Evolutionary conservation across 768 basidiomycete species (phyloP), one percentile per base, ranked within the genome.

Genomic region (Cystobasidium onofrii): DNA sequence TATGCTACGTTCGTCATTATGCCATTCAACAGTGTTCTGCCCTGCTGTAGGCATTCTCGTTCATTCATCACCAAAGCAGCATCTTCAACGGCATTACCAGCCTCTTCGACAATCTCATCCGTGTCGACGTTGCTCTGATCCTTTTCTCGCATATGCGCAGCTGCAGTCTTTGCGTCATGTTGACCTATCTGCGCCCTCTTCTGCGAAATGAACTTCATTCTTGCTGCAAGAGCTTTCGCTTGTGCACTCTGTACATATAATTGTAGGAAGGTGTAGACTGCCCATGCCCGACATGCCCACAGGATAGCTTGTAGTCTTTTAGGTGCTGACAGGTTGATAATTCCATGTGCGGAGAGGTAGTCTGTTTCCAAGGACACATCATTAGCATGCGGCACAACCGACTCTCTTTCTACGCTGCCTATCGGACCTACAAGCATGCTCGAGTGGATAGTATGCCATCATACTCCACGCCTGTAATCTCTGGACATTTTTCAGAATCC

Each of bases 201-300:
- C 7, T 46, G 31, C 20, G 43, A 36, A 15, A 67, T 46, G 10
- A 39, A 27, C 17, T 34, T 33, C 69, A 71, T 71, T 4, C 43
- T 15, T 7, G 34, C 20, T 44, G 69, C 20, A n/a, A 71, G 55
- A 18, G 43, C 44, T 23, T 52, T 46, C 36, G 69, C 69, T 57
- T 71, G 36, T 34, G n/a, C 50, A 34, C 69, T 71, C 23, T 57
- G 39, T 25, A 41, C 46, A 3, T 84, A 85, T 75, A 91, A 87
- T 71, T 90, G 91, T 60, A 94, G 86, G 34, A 88, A 75, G 50
- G 91, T 84, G 78, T 93, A 93, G 27, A 86, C 80, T 1, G 88
- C 88, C 92, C 91, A 94, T 80, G 88, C 89, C 25, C 91, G 87
- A 67, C 85, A 86, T 17, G 90, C 91, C 89, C 88, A 90, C 65